phyloP scores from a whole-genome alignment of 2,329 filamentous ascomycete genomes.

The Corynespora cassiicola region DNA sequence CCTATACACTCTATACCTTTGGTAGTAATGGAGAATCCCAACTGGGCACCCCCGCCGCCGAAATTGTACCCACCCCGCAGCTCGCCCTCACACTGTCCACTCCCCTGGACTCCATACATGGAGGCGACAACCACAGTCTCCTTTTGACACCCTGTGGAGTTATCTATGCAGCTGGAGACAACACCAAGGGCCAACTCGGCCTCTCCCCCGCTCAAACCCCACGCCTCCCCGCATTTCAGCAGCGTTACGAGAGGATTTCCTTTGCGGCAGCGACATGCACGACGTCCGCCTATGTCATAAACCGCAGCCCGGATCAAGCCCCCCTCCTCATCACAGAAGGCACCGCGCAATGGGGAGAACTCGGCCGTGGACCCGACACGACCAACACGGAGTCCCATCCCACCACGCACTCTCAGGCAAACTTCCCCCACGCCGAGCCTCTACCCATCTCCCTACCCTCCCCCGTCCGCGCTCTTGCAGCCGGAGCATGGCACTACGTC shows the following conservation, averaged over 20 bases:
- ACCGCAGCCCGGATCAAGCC: not conserved
- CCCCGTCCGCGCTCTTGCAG: constrained; percentile 72
- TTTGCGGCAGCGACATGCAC: constrained; percentile 31
- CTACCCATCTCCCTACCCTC: no score
- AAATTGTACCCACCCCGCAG: constrained; percentile 32
- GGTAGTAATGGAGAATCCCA: constrained; percentile 62
- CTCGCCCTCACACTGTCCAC: constrained; percentile 18
- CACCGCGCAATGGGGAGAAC: constrained; percentile 32
- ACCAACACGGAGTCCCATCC: no score
- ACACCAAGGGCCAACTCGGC: constrained; percentile 55
- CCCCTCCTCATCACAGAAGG: constrained; percentile 19
- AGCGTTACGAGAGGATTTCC: constrained; percentile 2
- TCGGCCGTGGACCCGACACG: constrained; percentile 15
- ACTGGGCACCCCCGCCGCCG: constrained; percentile 56
- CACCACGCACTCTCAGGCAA: no score
- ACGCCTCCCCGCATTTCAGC: constrained; percentile 11
- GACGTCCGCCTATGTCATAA: constrained; percentile 30
- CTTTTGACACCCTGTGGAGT: constrained; percentile 66
- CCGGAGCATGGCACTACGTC: constrained; percentile 80
- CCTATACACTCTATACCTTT: constrained; percentile 49
- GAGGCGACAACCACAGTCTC: constrained; percentile 89
- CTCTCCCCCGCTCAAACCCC: not conserved
- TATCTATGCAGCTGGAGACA: constrained; percentile 72
- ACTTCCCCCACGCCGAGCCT: no score
- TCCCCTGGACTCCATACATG: constrained; percentile 46